Percentiles rank a stretch among this genome's conserved stretches.
phyloP scores from a whole-genome alignment of 1,284 basidiomycete species.

The Trichosporon sp. region DNA sequence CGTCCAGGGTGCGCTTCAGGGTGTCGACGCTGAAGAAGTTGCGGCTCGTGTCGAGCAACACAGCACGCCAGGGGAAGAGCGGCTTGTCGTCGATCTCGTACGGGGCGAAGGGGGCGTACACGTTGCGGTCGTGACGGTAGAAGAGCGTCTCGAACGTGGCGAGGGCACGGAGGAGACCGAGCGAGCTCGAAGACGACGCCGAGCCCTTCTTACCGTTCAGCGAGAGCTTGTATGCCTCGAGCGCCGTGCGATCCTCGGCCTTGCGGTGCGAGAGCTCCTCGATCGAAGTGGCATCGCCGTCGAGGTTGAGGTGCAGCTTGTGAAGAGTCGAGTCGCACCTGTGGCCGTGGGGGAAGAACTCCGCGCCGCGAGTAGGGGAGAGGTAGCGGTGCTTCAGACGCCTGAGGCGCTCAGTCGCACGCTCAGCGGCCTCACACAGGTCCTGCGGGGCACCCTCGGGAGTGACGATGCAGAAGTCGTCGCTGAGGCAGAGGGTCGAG shows the following conservation, averaged over 20 bases:
- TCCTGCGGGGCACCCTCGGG: slow-evolving; percentile 1
- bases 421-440: slow-evolving; percentile 9
- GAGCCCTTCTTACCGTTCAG: not conserved
- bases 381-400: slow-evolving; percentile 29
- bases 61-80: slow-evolving; percentile 63
- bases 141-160: slow-evolving; percentile 77
- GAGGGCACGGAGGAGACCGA: slow-evolving; percentile 67
- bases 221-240: slow-evolving; percentile 25
- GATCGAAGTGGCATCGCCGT: not conserved
- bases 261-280: not conserved
- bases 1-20: slow-evolving; percentile 64
- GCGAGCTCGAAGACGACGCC: slow-evolving; percentile 22
- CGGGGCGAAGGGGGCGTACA: slow-evolving; percentile 47
- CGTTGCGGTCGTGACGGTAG: slow-evolving; percentile 36
- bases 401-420: slow-evolving; percentile 30
- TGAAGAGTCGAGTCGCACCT: not conserved
- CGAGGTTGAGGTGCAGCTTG: not conserved
- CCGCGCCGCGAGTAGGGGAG: slow-evolving; percentile 31
- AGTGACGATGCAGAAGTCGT: slow-evolving; percentile 10
- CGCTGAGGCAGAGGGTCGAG: slow-evolving; percentile 6
- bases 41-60: slow-evolving; percentile 74
- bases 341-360: slow-evolving; percentile 31
- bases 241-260: slow-evolving; percentile 30
- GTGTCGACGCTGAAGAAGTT: slow-evolving; percentile 23
- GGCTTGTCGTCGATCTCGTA: slow-evolving; percentile 56